Evolutionary conservation across 2,329 filamentous ascomycete genomes (phyloP).

Genomic region (Huntiella bhutanensis): DNA sequence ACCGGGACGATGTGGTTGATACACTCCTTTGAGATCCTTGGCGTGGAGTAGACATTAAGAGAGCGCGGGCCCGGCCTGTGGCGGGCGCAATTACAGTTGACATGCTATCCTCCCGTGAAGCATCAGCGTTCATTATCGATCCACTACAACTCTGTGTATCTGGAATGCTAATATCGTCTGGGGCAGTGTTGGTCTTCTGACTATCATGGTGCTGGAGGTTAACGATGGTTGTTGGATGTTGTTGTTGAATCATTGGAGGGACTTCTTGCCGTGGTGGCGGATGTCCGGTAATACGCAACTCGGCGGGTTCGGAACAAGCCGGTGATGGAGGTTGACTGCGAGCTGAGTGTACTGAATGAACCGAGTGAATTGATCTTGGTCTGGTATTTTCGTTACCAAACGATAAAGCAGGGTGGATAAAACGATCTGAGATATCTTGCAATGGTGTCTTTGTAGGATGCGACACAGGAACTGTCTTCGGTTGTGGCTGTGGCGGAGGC

Average conservation of each 20-base stretch:
- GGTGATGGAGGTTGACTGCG: neutral
- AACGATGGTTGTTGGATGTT: neutral
- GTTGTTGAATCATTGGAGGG: neutral
- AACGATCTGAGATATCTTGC: slow-evolving; percentile 26
- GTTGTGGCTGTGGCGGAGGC: slow-evolving; percentile 24
- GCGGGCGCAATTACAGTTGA: slow-evolving; percentile 21
- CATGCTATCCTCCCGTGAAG: slow-evolving; percentile 4
- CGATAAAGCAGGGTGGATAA: slow-evolving; percentile 14
- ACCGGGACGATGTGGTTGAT: slow-evolving; percentile 31
- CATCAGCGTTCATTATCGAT: slow-evolving; percentile 19
- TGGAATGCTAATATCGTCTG: slow-evolving; percentile 24
- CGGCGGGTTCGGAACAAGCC: neutral
- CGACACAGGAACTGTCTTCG: slow-evolving; percentile 18
- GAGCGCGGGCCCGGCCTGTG: neutral
- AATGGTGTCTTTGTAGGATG: slow-evolving; percentile 16
- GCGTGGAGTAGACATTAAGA: slow-evolving; percentile 18
- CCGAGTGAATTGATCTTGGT: no score
- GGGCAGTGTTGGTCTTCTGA: neutral
- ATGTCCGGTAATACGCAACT: neutral
- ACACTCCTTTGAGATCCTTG: slow-evolving; percentile 34
- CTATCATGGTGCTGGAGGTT: neutral
- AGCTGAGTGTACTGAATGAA: no score
- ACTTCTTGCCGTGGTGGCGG: neutral
- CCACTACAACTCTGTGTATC: slow-evolving; percentile 36
- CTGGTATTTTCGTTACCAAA: no score